phyloP scores from a whole-genome alignment of 208 protist species.

The Herpetomonas samuelpessoai region DNA sequence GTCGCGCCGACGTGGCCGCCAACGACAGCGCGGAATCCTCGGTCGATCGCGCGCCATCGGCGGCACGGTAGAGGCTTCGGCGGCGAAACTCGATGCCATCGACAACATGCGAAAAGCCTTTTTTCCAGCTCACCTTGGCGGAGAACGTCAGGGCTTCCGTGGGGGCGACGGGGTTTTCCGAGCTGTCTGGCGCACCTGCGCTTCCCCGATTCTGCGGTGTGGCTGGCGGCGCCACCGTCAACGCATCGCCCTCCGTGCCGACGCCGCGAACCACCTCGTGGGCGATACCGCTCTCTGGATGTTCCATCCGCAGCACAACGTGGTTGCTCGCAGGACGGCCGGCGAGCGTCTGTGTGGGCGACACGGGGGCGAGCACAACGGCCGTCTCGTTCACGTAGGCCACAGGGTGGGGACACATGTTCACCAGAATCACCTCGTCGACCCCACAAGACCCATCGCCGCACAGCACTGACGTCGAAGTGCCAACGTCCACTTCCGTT shows the following conservation, averaged over 20 bases:
- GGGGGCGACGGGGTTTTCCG: too few relatives aligned
- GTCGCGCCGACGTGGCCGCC: too few relatives aligned
- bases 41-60: not conserved
- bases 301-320: slow-evolving; percentile 23
- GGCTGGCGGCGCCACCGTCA: too few relatives aligned
- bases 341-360: slow-evolving; percentile 27
- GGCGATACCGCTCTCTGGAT: too few relatives aligned
- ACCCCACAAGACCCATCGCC: not conserved
- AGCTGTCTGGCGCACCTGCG: too few relatives aligned
- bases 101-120: not conserved
- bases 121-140: too few relatives aligned
- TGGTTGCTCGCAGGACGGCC: slow-evolving; percentile 30
- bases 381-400: slow-evolving; percentile 28
- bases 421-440: not conserved
- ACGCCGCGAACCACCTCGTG: not conserved
- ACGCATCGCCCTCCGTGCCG: too few relatives aligned
- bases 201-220: too few relatives aligned
- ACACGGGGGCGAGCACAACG: slow-evolving; percentile 22
- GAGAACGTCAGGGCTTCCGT: too few relatives aligned
- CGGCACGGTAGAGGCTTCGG: not conserved
- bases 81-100: not conserved
- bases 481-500: too few relatives aligned
- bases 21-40: too few relatives aligned
- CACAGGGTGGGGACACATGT: slow-evolving; percentile 29
- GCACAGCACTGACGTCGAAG: too few relatives aligned